phyloP scores from a whole-genome alignment of 1,284 basidiomycete genomes.

The Fistulinella cinereoalba region DNA sequence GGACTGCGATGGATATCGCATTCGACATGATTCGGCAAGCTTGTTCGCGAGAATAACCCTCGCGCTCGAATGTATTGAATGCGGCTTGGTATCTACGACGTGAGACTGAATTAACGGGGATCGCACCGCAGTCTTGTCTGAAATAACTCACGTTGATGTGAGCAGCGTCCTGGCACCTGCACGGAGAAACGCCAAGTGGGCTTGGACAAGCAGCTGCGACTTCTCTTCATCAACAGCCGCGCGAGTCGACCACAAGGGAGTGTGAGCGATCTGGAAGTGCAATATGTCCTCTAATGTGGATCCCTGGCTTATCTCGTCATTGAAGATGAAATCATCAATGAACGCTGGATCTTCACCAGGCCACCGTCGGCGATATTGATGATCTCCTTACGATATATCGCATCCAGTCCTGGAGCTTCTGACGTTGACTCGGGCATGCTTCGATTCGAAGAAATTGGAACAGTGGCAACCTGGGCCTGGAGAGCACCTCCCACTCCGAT shows the following conservation, averaged over 20 bases:
- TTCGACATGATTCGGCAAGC: conserved; percentile 52
- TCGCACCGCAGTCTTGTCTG: neutral
- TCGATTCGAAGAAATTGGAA: neutral
- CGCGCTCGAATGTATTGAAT: conserved; percentile 49
- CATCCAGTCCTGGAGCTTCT: conserved; percentile 1
- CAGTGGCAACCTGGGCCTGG: too few relatives aligned
- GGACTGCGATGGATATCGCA: conserved; percentile 51
- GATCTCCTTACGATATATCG: conserved; percentile 14
- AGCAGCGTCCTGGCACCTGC: conserved; percentile 60
- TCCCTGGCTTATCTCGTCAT: conserved; percentile 43
- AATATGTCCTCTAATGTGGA: conserved; percentile 64
- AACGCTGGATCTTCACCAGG: conserved; percentile 47
- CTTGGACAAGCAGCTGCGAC: conserved; percentile 49
- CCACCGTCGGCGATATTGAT: conserved; percentile 57
- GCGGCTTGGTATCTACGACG: conserved; percentile 63
- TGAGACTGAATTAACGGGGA: neutral
- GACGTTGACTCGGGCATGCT: conserved; percentile 7
- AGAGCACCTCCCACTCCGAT: too few relatives aligned
- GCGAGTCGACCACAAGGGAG: conserved; percentile 68
- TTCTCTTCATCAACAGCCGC: conserved; percentile 45
- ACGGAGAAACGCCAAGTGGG: conserved; percentile 58
- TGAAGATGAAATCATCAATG: neutral
- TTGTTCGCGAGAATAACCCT: conserved; percentile 47
- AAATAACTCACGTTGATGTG: conserved; percentile 55
- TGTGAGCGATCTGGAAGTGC: conserved; percentile 49